phyloP scores from a whole-genome alignment of 805 yeast species.

The Candida ipomoeae region DNA sequence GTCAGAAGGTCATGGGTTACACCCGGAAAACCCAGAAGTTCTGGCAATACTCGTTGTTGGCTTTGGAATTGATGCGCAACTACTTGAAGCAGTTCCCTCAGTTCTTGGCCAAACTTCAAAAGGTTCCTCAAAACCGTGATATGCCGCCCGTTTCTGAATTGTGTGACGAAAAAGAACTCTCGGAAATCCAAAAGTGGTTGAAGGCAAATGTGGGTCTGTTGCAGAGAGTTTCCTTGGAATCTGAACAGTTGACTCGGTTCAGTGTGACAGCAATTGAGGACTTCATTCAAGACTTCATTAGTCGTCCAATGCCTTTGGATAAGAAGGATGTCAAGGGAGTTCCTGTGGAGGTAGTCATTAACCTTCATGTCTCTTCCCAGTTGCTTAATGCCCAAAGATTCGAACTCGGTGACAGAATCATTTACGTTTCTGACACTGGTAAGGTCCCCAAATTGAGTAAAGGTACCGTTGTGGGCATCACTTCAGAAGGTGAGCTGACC shows the following conservation, averaged over 20 bases:
- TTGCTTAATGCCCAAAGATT: constrained; percentile 72
- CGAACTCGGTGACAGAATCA: constrained; percentile 83
- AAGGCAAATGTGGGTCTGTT: constrained; percentile 47
- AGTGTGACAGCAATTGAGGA: constrained; percentile 67
- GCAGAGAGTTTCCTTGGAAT: constrained; percentile 64
- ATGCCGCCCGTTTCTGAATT: constrained; percentile 39
- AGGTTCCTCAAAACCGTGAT: constrained; percentile 16
- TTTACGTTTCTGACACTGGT: constrained; percentile 80
- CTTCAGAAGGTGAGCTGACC: constrained; percentile 54
- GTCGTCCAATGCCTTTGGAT: constrained; percentile 42
- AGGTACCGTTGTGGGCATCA: constrained; percentile 81
- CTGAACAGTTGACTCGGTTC: constrained; percentile 69
- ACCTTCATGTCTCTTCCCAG: constrained; percentile 69
- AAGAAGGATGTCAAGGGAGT: constrained; percentile 68
- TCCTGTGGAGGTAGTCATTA: constrained; percentile 77
- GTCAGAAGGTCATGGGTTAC: constrained; percentile 84
- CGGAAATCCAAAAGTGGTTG: constrained; percentile 44
- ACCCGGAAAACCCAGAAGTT: constrained; percentile 56
- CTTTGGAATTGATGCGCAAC: constrained; percentile 59
- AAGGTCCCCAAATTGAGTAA: constrained; percentile 82
- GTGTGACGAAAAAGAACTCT: constrained; percentile 40
- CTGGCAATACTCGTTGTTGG: constrained; percentile 83
- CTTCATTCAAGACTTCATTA: constrained; percentile 44
- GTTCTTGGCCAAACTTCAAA: constrained; percentile 44
- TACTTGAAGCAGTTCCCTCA: constrained; percentile 61